phyloP scores from a whole-genome alignment of 2,329 filamentous ascomycete species.

The Domatiomyces globalis region DNA sequence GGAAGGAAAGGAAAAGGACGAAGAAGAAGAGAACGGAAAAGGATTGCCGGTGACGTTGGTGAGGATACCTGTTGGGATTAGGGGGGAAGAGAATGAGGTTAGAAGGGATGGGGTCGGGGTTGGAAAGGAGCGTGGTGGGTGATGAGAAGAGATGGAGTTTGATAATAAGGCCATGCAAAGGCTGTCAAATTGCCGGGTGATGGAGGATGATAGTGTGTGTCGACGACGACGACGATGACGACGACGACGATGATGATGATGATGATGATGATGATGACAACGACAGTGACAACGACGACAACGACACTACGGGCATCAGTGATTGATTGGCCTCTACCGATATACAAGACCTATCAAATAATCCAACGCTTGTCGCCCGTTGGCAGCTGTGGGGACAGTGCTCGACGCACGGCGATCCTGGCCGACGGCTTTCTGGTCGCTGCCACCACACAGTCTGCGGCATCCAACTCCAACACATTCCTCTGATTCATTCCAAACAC shows the following conservation, averaged over 20 bases:
- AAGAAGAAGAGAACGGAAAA: constrained; percentile 1
- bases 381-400: not conserved
- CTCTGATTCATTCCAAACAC: not conserved
- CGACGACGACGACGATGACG: no score
- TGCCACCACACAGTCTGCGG: no score
- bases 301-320: not conserved
- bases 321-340: not conserved
- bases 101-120: not conserved
- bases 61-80: constrained; percentile 12
- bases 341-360: not conserved
- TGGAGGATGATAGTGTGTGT: no score
- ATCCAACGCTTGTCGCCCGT: not conserved
- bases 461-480: not conserved
- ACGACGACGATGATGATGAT: no score
- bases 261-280: not conserved
- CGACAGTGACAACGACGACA: not conserved
- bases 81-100: constrained; percentile 1
- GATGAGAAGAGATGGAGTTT: not conserved
- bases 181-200: no score
- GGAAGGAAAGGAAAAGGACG: not conserved
- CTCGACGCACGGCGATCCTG: not conserved
- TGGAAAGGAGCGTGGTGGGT: not conserved
- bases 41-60: constrained; percentile 15
- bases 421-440: no score
- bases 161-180: no score